Base-by-base conservation (phyloP, 1,139 yeast species). In the Candida sp. region DNA sequence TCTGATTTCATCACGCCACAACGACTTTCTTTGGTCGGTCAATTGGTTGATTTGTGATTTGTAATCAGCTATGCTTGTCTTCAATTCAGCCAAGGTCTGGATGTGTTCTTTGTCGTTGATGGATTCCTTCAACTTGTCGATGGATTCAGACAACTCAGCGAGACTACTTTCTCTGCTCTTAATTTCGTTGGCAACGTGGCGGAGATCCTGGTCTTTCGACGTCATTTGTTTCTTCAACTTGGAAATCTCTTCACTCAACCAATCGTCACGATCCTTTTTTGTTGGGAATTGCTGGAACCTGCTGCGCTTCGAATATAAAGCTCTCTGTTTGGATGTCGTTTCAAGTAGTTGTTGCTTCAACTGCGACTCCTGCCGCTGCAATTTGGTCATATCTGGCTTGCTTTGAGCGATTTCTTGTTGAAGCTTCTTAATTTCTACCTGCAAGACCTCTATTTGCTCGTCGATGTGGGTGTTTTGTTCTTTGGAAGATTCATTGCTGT, bases 1-100 rank as follows among this genome's bases (percentile, higher is more conserved):
- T 57, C 82, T 83, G 50, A 88, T 84, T 62, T 90, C 96, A 34
- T 86, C 85, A 63, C 97, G 83, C 97, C 97, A 91, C 12, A 87
- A 68, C 11, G 70, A 70, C 62, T 90, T 90, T 58, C 96, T 80
- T 54, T 81, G 77, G 62, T 93, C 97, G 12, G 82, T 76, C 31
- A 84, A 72, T 4, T 63, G 69, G n/a, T 72, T 67, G 28, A 83
- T 75, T 27, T 73, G 62, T 6, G 63, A 52, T 59, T 78, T 85
- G 31, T 80, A 58, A 0, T 62, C 62, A 5, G 64, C 65, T n/a
- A 81, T 68, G 4, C 72, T 59, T 31, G 69, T 72, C 42, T 69
- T 70, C 26, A 81, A 60, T 5, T 61, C 63, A 3, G 61, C 56
- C 5, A 68, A 53, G 6, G 69, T 63, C 5, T 58, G 57, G 33